Evolutionary conservation across 2,329 filamentous ascomycete genomes (phyloP), one percentile per base, ranked within the genome.

Genomic region (Alternaria sp.): DNA sequence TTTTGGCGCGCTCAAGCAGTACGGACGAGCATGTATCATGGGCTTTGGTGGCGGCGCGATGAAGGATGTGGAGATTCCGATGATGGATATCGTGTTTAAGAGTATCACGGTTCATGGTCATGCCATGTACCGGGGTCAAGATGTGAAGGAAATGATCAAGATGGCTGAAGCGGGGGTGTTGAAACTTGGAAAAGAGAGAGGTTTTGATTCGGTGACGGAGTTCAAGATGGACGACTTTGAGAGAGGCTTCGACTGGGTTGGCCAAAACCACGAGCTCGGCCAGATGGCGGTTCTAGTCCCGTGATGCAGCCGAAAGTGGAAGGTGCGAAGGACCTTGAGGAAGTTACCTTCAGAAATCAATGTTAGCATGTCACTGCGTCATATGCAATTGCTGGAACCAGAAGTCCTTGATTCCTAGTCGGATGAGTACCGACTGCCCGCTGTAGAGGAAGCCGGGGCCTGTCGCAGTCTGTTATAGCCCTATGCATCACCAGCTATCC

Each of bases 111-210:
- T 46, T 12, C 46, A 28, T 46, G 82, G 81, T 5, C 79, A 79
- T 47, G 81, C 74, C 65, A 84, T 83, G 81, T 83, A 81, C 62
- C 74, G 79, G 43, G 65, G 79, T 5, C 74, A 80, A 10, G 79
- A 84, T 55, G 69, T 82, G 6, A 43, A 64, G 12, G 58, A 71
- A 9, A 62, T 85, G 7, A 71, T 85, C 10, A 83, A 80, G 69
- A 73, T 85, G 76, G 71, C 81, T 5, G 81, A 84, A 57, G 68
- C 70, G 6, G 82, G 82, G 0, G 44, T 78, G 10, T 54, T 84
- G 60, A 77, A 77, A 54, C 62, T 83, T 8, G 78, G 80, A 21
- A 59, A 49, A 32, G 40, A 57, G 17, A 55, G 46, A 28, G 57
- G 61, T 19, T 36, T 61, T 12, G 45, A 64, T 25, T 12, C 13